A percentile compares a stretch with the other conserved stretches of the same genome.
phyloP scores from a whole-genome alignment of 108 stramenopile genomes.

The Nannochloropsis salina region DNA sequence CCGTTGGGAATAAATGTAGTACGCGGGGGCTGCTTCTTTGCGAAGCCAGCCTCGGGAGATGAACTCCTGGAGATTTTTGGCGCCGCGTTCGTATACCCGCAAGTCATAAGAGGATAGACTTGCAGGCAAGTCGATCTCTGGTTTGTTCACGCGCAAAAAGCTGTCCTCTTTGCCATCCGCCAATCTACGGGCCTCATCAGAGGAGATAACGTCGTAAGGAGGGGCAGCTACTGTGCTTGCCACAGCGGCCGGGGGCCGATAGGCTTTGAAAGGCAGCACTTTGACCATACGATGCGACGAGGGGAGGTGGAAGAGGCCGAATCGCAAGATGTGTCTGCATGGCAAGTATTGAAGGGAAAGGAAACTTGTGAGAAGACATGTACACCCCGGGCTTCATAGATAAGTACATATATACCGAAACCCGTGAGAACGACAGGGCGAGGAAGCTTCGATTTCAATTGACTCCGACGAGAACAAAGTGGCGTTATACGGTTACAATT shows the following conservation, averaged over 20 bases:
- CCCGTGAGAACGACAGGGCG: too few relatives aligned
- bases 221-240: slow-evolving; percentile 41
- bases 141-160: slow-evolving; percentile 47
- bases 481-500: too few relatives aligned
- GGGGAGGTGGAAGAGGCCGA: too few relatives aligned
- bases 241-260: slow-evolving; percentile 37
- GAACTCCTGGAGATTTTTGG: slow-evolving; percentile 33
- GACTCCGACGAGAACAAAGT: too few relatives aligned
- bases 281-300: slow-evolving; percentile 26
- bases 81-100: slow-evolving; percentile 34
- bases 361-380: too few relatives aligned
- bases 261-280: slow-evolving; percentile 42
- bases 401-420: too few relatives aligned
- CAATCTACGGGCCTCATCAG: slow-evolving; percentile 39
- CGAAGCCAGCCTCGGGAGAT: slow-evolving; percentile 36
- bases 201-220: slow-evolving; percentile 41
- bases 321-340: too few relatives aligned
- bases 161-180: slow-evolving; percentile 29
- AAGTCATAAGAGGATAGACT: slow-evolving; percentile 41
- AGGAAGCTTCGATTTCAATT: too few relatives aligned
- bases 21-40: slow-evolving; percentile 34
- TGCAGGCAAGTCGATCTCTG: slow-evolving; percentile 41
- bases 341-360: too few relatives aligned
- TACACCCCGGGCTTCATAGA: too few relatives aligned
- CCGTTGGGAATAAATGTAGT: slow-evolving; percentile 40